Conservation (phyloP, 768 basidiomycete genomes). For the Mycena haematopus region DNA sequence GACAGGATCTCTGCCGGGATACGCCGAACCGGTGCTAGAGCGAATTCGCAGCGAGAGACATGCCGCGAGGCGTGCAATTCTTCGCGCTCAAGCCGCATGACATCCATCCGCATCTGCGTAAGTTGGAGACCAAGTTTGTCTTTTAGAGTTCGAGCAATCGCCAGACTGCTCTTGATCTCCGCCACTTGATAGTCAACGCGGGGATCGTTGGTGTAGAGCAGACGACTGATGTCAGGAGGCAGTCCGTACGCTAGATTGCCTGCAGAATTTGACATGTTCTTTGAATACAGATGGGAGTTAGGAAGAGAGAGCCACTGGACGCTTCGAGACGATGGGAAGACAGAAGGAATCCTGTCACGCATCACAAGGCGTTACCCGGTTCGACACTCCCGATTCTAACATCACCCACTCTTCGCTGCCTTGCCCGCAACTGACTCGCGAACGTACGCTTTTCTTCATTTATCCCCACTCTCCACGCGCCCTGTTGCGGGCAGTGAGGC, state of each 20-base stretch:
- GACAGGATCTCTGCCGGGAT: constrained; percentile 11
- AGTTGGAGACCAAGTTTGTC: neutral
- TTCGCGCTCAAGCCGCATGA: constrained; percentile 6
- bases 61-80: constrained; percentile 12
- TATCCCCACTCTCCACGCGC: too few relatives aligned
- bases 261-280: neutral
- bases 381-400: too few relatives aligned
- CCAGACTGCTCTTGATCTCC: constrained; percentile 4
- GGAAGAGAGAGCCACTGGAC: too few relatives aligned
- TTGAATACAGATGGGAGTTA: too few relatives aligned
- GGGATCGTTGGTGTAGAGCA: constrained; percentile 15
- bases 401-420: too few relatives aligned
- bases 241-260: constrained; percentile 9
- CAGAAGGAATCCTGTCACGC: too few relatives aligned
- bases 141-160: constrained; percentile 1
- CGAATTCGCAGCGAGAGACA: constrained; percentile 10
- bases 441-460: too few relatives aligned
- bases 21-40: constrained; percentile 8
- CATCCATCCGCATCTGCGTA: neutral
- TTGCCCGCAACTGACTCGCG: too few relatives aligned
- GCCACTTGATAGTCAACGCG: constrained; percentile 12
- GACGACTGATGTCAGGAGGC: neutral
- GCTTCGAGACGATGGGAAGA: too few relatives aligned
- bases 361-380: too few relatives aligned
- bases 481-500: too few relatives aligned